Evolutionary conservation across 2,329 filamentous ascomycete genomes (phyloP), one percentile per base, ranked within the genome.

Genomic region (Xylaria sp.): DNA sequence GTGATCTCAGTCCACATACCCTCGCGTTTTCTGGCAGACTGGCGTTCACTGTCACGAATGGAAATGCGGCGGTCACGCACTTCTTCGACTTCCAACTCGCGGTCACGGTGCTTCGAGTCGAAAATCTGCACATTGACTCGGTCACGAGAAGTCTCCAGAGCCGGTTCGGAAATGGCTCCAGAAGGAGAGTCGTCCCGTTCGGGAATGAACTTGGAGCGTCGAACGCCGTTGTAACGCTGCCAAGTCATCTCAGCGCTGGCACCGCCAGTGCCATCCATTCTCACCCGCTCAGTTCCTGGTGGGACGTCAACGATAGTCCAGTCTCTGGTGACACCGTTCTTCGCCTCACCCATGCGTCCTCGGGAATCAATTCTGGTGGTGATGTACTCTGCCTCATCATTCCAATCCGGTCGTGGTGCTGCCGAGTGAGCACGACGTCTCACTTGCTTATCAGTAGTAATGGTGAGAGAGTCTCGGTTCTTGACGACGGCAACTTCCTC

Each of bases 1-100:
- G 93, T 96, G 67, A 99, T 91, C 75, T 97, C 94, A 0, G 94
- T 99, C 93, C 93, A 97, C 78, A 96, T 90, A 61, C 88, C 85
- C 58, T 83, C 81, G 37, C 81, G 76, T 55, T 79, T 80, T 19
- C 78, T 73, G 11, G 73, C 72, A 13, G 75, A 69, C 3, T 34
- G 44, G 3, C 67, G 57, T 68, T 75, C 59, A 65, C 72, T 54
- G 63, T 73, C 62, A 69, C 74, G 75, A 58, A 76, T 73, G 19
- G 69, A 66, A 64, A 77, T 76, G 64, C 73, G 78, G 64, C 76
- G 76, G 63, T 87, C 84, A 16, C 77, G 79, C 23, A 80, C 77
- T 66, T 83, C 81, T 54, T 84, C 82, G 35, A 85, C 76, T 54
- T 84, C 82, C 47, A 82, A 73, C 37, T 80, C 78, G 10, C 75